Evolutionary conservation across 2,329 filamentous ascomycete species (phyloP).

Genomic region (Pseudogymnoascus destructans): DNA sequence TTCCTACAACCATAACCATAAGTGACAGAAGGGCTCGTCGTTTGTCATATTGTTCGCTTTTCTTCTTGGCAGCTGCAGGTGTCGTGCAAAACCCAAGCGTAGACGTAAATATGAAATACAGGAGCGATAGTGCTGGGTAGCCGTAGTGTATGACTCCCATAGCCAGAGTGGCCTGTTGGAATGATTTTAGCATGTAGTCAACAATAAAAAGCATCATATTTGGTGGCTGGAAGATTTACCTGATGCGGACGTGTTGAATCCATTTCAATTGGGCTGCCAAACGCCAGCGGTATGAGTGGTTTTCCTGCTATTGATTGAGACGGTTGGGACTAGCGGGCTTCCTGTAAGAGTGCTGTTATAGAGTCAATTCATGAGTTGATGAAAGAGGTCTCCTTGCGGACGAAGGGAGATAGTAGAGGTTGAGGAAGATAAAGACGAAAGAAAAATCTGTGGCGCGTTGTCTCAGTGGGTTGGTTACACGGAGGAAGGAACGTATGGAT

Average conservation of each 20-base stretch:
- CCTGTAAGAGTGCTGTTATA: not conserved
- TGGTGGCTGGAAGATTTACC: not conserved
- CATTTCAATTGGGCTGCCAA: not conserved
- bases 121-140: constrained; percentile 42
- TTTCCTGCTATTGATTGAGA: not conserved
- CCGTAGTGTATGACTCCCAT: constrained; percentile 38
- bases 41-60: constrained; percentile 28
- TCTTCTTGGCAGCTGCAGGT: constrained; percentile 32
- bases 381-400: not conserved
- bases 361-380: not conserved
- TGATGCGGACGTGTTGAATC: not conserved
- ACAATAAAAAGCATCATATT: not conserved
- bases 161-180: constrained; percentile 7
- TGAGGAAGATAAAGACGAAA: not conserved
- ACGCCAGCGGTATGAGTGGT: not conserved
- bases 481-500: not conserved
- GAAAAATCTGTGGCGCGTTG: not conserved
- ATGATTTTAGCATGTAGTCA: not conserved
- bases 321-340: not conserved
- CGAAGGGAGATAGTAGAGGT: not conserved
- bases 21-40: constrained; percentile 32
- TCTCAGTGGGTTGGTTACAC: not conserved
- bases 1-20: constrained; percentile 25
- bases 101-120: constrained; percentile 42
- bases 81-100: constrained; percentile 40